Evolutionary conservation across 331 rosid species (phyloP), one percentile per base, ranked within the genome.

Genomic region (Stylosanthes scabra): DNA sequence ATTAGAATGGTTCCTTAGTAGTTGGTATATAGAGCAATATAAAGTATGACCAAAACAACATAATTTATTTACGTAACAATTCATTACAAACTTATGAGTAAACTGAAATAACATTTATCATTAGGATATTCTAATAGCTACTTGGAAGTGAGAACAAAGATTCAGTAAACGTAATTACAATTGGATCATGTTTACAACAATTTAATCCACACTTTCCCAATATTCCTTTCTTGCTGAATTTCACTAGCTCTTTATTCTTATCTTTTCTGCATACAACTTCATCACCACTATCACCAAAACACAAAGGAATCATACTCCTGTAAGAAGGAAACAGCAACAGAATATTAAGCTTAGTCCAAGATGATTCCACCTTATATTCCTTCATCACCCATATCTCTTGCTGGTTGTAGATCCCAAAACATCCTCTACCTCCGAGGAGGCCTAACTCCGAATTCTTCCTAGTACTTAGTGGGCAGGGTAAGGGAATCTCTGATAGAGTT

Each of bases 381-480:
- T 52, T 25, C 82, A 45, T 78, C 62, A 70, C 7, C 73, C 78
- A 71, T 9, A 78, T 65, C 28, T 65, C 20, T 12, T 3, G 0
- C 5, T 1, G 2, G 0, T 2, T 41, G 2, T 1, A 70, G 13
- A 25, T 31, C 37, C 49, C 1, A 3, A 58, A 74, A 13, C 39
- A 57, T 37, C 47, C 70, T 58, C 5, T 5, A 0, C 1, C 37
- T 31, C 16, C 63, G 2, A 72, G 0, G 0, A 58, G 62, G 16
- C 11, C 2, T 68, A 72, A 64, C 5, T 13, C 6, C 10, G 8
- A 4, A 4, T 9, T 0, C 0, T 46, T 4, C 25, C 25, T 20
- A 20, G 25, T 20, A 20, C 25, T 20, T 46, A 9, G n/a, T 13
- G 0, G 4, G 14, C 3, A 2, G 1, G 66, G 75, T 5, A 51